Percentiles rank a stretch among this genome's conserved stretches.
These are phyloP conservation scores for Moringa oleifera DNA, from an alignment of 345 rosid species.

Conservation along the genomic window DNA sequence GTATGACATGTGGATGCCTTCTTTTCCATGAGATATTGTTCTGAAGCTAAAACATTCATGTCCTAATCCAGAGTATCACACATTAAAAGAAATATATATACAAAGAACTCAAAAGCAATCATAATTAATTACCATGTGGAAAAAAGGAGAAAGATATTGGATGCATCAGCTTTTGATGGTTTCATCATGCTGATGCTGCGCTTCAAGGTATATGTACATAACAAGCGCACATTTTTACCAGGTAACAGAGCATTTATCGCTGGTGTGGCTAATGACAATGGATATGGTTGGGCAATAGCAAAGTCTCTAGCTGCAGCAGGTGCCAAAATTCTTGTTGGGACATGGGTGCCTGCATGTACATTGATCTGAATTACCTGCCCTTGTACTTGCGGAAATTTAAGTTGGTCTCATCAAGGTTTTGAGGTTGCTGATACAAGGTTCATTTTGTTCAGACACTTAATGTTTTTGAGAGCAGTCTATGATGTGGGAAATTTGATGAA, in stretches of 20 bases:
- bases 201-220: background rate
- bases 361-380: background rate
- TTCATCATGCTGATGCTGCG: no score
- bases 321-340: conserved; percentile 61
- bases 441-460: conserved; percentile 42
- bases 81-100: no score
- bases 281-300: conserved; percentile 76
- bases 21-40: no score
- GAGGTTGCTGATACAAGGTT: conserved; percentile 2
- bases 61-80: no score
- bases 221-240: conserved; percentile 10
- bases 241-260: conserved; percentile 68
- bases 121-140: no score
- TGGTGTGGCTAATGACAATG: conserved; percentile 65
- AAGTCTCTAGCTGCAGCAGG: conserved; percentile 70
- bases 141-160: no score
- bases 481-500: conserved; percentile 54
- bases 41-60: no score
- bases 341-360: conserved; percentile 62
- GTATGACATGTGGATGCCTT: no score
- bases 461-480: conserved; percentile 52
- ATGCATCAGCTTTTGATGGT: no score
- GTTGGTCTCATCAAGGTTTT: background rate
- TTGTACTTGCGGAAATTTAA: background rate
- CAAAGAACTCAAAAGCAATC: no score